These are phyloP conservation scores for Aspergillus cejpii DNA, from an alignment of 2,329 filamentous ascomycete species.

Conservation along the genomic window DNA sequence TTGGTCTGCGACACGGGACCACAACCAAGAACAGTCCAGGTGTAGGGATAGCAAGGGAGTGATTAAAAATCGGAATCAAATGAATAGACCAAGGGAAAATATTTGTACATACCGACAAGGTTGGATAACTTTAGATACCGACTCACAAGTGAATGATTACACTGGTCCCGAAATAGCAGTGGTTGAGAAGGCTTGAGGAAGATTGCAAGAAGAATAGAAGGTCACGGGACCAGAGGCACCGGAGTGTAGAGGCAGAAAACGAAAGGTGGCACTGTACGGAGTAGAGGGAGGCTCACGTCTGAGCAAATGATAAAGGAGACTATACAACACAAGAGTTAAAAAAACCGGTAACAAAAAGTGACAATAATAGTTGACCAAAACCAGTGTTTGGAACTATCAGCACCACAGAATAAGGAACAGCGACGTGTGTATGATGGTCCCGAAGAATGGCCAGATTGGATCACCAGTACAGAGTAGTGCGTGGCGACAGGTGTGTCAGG, in stretches of 20 bases:
- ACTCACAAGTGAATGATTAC: slow-evolving; percentile 34
- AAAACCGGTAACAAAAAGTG: not conserved
- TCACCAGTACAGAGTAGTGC: slow-evolving; percentile 25
- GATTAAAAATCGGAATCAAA: slow-evolving; percentile 2
- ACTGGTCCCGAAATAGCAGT: slow-evolving; percentile 36
- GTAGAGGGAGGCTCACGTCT: not conserved
- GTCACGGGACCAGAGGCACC: slow-evolving; percentile 25
- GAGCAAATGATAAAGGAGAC: not conserved
- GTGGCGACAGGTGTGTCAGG: slow-evolving; percentile 22
- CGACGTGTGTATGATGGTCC: slow-evolving; percentile 18
- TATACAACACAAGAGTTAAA: not conserved
- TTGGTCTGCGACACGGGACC: slow-evolving; percentile 21
- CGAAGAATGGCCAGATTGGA: slow-evolving; percentile 16
- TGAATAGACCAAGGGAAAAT: slow-evolving; percentile 5
- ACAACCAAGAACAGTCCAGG: slow-evolving; percentile 13
- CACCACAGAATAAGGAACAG: slow-evolving; percentile 7
- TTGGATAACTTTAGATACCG: slow-evolving; percentile 36
- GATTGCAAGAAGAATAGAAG: slow-evolving; percentile 15
- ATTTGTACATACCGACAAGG: slow-evolving; percentile 38
- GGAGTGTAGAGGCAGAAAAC: slow-evolving; percentile 13
- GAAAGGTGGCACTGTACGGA: not conserved
- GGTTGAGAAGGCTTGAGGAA: slow-evolving; percentile 24
- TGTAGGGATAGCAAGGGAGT: slow-evolving; percentile 4
- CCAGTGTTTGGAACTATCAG: slow-evolving; percentile 10
- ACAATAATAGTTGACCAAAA: slow-evolving; percentile 2